These are phyloP conservation scores for Xerophyta viscosa DNA, from an alignment of 106 monocot species.

Conservation along the genomic window DNA sequence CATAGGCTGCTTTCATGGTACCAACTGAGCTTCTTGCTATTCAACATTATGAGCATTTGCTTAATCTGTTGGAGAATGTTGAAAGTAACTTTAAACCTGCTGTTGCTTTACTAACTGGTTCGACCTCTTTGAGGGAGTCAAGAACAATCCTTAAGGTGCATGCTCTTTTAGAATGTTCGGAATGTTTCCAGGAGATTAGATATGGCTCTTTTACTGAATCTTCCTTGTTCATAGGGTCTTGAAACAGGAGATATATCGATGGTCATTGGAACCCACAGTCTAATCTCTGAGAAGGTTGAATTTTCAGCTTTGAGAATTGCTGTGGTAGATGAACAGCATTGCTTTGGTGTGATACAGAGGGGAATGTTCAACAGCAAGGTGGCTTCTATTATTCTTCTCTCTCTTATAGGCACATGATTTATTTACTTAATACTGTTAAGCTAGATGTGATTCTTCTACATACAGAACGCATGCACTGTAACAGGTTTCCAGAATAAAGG, in stretches of 20 bases:
- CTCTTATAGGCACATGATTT: no score
- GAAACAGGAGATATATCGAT: constrained; percentile 63
- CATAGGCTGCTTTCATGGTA: constrained; percentile 97
- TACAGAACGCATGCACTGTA: no score
- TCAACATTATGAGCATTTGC: constrained; percentile 78
- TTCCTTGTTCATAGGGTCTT: constrained; percentile 57
- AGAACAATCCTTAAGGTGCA: constrained; percentile 49
- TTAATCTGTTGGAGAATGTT: constrained; percentile 59
- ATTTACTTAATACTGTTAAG: no score
- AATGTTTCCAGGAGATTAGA: background rate
- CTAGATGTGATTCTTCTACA: no score
- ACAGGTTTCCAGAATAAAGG: no score
- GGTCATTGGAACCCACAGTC: constrained; percentile 95
- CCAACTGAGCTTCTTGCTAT: constrained; percentile 88
- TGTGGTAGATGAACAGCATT: constrained; percentile 94
- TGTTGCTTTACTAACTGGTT: constrained; percentile 82
- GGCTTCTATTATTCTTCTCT: background rate
- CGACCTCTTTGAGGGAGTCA: constrained; percentile 65
- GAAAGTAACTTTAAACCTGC: constrained; percentile 43
- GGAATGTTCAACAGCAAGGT: constrained; percentile 97
- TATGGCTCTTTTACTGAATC: background rate
- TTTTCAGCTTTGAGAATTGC: constrained; percentile 84
- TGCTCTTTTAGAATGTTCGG: background rate
- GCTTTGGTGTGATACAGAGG: constrained; percentile 97
- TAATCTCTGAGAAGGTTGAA: constrained; percentile 85